Evolutionary conservation across 164 flowering plant genomes (phyloP), one percentile per base, ranked within the genome.

Genomic region (Annona squamosa): DNA sequence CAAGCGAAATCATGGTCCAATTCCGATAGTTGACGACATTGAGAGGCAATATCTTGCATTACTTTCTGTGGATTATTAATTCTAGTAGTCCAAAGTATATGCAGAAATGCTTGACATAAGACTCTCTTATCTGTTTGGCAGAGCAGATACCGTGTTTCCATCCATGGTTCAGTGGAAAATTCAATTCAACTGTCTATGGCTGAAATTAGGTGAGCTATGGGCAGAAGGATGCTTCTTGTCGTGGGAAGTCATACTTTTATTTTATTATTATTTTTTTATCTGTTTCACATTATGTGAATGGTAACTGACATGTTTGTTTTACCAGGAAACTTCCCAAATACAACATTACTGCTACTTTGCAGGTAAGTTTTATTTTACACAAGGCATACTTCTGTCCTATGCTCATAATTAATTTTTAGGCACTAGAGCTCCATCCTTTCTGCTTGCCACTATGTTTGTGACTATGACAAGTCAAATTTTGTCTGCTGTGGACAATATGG

Each of bases 1-100:
- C 85, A 96, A 96, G 87, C 87, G 99, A 81, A 96, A 91, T 74
- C 99, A 96, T 84, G 99, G 99, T 6, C 99, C 99, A 26, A 90
- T 95, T 61, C 99, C 98, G 1, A 48, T 91, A 4, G 93, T 91
- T 64, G 97, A 96, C 77, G 97, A 96, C 76, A 77, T 93, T 17
- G 88, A 91, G 69, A 90, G 92, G 99, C 93, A 18, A 52, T 71
- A 66, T 57, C 44, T 26, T 71, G 5, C 65, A 45, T 26, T 44
- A 5, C 9, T 64, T 69, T 59, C n/a, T 3, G 63, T 63, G 1
- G 5, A 42, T 66, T 42, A 17, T 56, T 64, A 5, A 68, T 73
- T 67, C 57, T 9, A n/a, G 26, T 48, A n/a, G 17, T 57, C 7
- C 71, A 26, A 5, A 43, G 6, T 62, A 18, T 4, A 16, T 46